Evolutionary conservation across 148 eudicot genomes (phyloP).

Genomic region (Camellia lanceoleosa): DNA sequence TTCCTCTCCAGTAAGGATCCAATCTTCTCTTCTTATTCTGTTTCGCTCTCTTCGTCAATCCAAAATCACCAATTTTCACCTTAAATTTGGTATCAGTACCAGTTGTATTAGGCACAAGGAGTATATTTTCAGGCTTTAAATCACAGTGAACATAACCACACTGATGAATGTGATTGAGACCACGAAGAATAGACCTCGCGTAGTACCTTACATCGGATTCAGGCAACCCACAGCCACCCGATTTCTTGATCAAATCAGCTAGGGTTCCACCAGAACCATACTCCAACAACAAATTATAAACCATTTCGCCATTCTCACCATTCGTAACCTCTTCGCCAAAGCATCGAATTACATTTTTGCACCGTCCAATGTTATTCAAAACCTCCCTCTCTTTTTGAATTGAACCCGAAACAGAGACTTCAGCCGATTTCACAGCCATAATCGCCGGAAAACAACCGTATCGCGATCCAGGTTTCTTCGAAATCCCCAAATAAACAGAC

Average conservation of each 20-base stretch:
- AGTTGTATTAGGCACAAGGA: constrained; percentile 28
- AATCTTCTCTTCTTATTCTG: constrained; percentile 28
- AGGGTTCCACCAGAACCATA: constrained; percentile 40
- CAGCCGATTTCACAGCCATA: constrained; percentile 43
- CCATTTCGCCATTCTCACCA: constrained; percentile 23
- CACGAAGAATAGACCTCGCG: constrained; percentile 32
- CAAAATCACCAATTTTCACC: constrained; percentile 48
- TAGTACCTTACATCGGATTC: constrained; percentile 31
- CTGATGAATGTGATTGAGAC: constrained; percentile 33
- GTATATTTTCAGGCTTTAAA: constrained; percentile 42
- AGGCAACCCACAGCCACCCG: constrained; percentile 24
- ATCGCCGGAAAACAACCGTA: constrained; percentile 23
- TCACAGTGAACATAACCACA: constrained; percentile 44
- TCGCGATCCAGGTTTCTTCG: constrained; percentile 28
- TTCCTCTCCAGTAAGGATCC: constrained; percentile 41
- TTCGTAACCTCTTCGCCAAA: constrained; percentile 36
- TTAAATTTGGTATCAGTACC: constrained; percentile 13
- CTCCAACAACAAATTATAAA: constrained; percentile 34
- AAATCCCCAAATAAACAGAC: constrained; percentile 30
- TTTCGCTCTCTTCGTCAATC: constrained; percentile 33
- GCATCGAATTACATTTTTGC: constrained; percentile 28
- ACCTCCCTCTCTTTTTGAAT: constrained; percentile 41
- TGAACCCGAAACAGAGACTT: constrained; percentile 34
- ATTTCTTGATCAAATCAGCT: constrained; percentile 33
- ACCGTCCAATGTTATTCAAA: constrained; percentile 17